phyloP scores from a whole-genome alignment of 345 rosid species.

The Psidium friedrichsthalianum region DNA sequence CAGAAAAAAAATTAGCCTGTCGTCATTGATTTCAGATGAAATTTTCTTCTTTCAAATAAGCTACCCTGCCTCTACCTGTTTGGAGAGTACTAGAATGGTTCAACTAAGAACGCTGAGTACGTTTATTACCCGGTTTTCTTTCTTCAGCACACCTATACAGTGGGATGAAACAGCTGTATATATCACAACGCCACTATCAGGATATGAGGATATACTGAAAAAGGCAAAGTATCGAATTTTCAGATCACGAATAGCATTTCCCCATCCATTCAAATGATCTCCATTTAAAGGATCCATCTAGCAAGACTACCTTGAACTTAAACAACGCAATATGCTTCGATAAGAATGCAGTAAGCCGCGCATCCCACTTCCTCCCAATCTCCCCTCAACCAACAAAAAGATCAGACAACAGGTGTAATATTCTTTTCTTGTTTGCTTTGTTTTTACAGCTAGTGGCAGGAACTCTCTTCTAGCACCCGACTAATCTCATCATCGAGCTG shows the following conservation, averaged over 20 bases:
- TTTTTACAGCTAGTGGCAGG: background rate
- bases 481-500: background rate
- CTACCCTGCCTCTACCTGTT: background rate
- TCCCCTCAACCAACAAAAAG: background rate
- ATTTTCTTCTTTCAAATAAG: background rate
- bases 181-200: background rate
- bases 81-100: background rate
- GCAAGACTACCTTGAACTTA: background rate
- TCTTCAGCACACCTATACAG: background rate
- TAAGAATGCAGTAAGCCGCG: background rate
- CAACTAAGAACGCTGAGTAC: background rate
- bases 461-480: background rate
- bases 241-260: background rate
- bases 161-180: background rate
- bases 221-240: background rate
- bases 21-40: background rate
- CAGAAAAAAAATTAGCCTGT: background rate
- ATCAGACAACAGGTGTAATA: background rate
- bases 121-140: background rate
- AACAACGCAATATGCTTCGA: background rate
- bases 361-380: background rate
- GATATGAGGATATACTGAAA: background rate
- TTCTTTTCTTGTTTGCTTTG: background rate
- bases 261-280: background rate
- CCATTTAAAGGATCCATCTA: background rate